Evolutionary conservation across 2,329 filamentous ascomycete genomes (phyloP).

Genomic region (Botrytis fabae): DNA sequence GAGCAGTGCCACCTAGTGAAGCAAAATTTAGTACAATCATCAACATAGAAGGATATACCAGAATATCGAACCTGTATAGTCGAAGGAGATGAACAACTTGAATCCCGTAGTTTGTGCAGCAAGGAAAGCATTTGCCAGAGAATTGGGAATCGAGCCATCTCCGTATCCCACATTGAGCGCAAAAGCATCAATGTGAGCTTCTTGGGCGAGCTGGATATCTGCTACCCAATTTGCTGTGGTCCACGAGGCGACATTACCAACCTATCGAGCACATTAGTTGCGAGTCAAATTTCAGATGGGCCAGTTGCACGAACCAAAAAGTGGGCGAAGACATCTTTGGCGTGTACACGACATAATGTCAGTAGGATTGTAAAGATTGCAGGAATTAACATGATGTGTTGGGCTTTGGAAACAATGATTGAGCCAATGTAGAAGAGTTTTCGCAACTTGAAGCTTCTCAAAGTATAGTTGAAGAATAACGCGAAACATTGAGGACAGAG

Average conservation of each 20-base stretch:
- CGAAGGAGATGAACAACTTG: slow-evolving; percentile 2
- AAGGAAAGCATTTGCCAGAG: neutral
- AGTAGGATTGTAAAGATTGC: neutral
- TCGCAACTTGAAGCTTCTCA: neutral
- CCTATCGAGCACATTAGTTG: neutral
- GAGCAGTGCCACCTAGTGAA: neutral
- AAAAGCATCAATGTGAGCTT: slow-evolving; percentile 3
- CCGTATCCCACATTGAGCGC: neutral
- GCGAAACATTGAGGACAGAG: neutral
- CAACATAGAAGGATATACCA: neutral
- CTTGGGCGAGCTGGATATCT: neutral
- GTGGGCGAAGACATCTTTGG: slow-evolving; percentile 4
- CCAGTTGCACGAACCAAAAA: neutral
- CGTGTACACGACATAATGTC: neutral
- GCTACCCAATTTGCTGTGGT: neutral
- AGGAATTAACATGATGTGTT: neutral
- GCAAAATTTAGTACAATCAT: neutral
- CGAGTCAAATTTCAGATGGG: neutral
- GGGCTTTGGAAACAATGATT: no score
- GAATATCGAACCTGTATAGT: neutral
- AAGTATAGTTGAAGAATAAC: neutral
- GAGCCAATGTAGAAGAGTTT: neutral
- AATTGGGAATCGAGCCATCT: neutral
- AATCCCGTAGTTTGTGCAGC: neutral
- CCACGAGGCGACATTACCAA: neutral